Evolutionary conservation across 2,329 filamentous ascomycete genomes (phyloP), one percentile per base, ranked within the genome.

Genomic region (Exutisphaerella laricina): DNA sequence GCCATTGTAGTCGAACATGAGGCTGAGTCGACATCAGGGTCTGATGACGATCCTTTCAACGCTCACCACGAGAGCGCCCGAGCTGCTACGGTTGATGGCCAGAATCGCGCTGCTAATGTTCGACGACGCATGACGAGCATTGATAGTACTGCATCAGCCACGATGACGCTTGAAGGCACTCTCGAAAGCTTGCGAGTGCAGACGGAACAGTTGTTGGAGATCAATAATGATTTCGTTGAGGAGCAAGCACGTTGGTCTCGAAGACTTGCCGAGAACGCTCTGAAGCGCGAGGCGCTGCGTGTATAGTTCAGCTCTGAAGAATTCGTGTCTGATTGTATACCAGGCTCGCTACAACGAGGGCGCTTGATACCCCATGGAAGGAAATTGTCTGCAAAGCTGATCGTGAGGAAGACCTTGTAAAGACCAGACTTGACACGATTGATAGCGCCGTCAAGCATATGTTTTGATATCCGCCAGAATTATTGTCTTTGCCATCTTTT

Each of bases 171-270:
- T n/a, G 59, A 62, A 45, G 59, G 60, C 14, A 61, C 59, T 1
- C 41, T 63, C 22, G 58, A 57, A 22, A 60, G 57, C 34, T 49
- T 61, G 21, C 54, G 55, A 8, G 39, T 62, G 28, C 60, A 63
- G 36, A 60, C 59, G 3, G 57, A 60, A 44, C 60, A 63, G 37
- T 41, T 63, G 36, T 39, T 61, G 13, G 60, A 63, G 45, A 52
- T 62, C 41, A 62, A 62, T 38, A 54, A 61, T 21, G 60, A 63
- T 39, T 62, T 63, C 30, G 39, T 57, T 12, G 46, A 47, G 8
- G 59, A 62, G 49, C 56, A 60, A 40, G 43, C 43, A 23, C 49
- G 58, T 5, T 60, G 57, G 58, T 21, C 5, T 23, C 18, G 33
- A 12, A 35, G 33, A n/a, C 12, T 35, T 17, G 33, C 33, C 17